phyloP scores from a whole-genome alignment of 2,329 filamentous ascomycete genomes.

The Xylaria polymorpha region DNA sequence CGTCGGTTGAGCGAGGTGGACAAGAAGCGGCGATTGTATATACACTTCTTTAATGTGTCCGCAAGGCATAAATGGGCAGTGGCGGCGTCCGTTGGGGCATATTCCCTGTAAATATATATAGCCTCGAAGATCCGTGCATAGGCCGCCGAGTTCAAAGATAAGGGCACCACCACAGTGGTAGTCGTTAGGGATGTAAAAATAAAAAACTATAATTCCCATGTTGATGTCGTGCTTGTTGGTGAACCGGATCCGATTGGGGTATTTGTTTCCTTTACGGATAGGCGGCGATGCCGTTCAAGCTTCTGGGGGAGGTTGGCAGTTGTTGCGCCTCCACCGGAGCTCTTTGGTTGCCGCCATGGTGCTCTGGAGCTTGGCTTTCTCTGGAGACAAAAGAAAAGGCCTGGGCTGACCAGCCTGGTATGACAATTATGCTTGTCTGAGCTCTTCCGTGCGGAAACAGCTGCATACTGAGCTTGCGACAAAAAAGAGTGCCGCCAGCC shows the following conservation, averaged over 20 bases:
- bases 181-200: slow-evolving; percentile 32
- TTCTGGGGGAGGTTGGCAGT: neutral
- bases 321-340: neutral
- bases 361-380: neutral
- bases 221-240: neutral
- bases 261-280: neutral
- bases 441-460: slow-evolving; percentile 1
- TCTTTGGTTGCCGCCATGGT: neutral
- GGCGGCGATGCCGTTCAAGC: neutral
- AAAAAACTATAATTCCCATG: slow-evolving; percentile 35
- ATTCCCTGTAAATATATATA: slow-evolving; percentile 45
- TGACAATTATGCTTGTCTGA: neutral
- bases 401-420: slow-evolving; percentile 1
- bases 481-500: neutral
- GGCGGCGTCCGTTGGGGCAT: slow-evolving; percentile 28
- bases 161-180: slow-evolving; percentile 5
- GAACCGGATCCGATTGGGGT: neutral
- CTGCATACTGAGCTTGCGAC: neutral
- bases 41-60: slow-evolving; percentile 40
- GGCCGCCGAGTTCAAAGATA: slow-evolving; percentile 40
- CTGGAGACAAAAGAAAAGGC: neutral
- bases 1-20: slow-evolving; percentile 25
- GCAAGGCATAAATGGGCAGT: slow-evolving; percentile 29
- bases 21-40: slow-evolving; percentile 43
- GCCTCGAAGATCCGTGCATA: slow-evolving; percentile 45